phyloP scores from a whole-genome alignment of 2,329 filamentous ascomycete genomes.

The Amauroascus niger region DNA sequence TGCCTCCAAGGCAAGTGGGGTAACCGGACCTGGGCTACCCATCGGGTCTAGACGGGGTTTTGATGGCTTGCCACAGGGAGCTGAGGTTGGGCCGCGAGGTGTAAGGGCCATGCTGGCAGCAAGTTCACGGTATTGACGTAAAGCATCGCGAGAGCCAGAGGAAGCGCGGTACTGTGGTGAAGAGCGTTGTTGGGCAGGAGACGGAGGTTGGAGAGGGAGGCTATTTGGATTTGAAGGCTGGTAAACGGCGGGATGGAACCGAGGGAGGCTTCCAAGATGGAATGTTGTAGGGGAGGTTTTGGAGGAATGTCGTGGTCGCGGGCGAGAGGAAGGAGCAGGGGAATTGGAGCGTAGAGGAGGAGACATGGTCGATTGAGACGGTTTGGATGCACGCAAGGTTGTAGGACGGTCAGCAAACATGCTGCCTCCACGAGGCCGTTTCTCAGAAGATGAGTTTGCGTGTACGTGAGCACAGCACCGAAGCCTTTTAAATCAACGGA shows the following conservation, averaged over 20 bases:
- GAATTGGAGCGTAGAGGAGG: slow-evolving; percentile 23
- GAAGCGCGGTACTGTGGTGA: slow-evolving; percentile 20
- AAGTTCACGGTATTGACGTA: slow-evolving; percentile 37
- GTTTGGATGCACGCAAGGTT: slow-evolving; percentile 19
- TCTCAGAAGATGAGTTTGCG: background rate
- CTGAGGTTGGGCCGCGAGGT: slow-evolving; percentile 23
- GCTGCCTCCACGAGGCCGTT: background rate
- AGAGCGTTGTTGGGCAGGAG: slow-evolving; percentile 27
- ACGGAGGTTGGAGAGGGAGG: slow-evolving; percentile 24
- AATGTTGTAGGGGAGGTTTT: slow-evolving; percentile 18
- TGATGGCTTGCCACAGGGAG: slow-evolving; percentile 29
- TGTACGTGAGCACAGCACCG: background rate
- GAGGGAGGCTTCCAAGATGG: slow-evolving; percentile 35
- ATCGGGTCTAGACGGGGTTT: slow-evolving; percentile 39
- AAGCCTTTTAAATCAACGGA: background rate
- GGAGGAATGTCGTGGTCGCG: slow-evolving; percentile 11
- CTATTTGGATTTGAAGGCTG: slow-evolving; percentile 21
- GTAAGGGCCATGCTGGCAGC: slow-evolving; percentile 30
- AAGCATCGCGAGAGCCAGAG: slow-evolving; percentile 30
- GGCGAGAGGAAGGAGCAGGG: slow-evolving; percentile 11
- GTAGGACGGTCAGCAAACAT: slow-evolving; percentile 11
- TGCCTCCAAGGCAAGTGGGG: slow-evolving; percentile 36
- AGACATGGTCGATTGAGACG: slow-evolving; percentile 25
- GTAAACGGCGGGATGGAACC: slow-evolving; percentile 40
- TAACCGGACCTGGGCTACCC: slow-evolving; percentile 39